phyloP scores from a whole-genome alignment of 768 basidiomycete genomes.

The Tricholoma saponaceum region DNA sequence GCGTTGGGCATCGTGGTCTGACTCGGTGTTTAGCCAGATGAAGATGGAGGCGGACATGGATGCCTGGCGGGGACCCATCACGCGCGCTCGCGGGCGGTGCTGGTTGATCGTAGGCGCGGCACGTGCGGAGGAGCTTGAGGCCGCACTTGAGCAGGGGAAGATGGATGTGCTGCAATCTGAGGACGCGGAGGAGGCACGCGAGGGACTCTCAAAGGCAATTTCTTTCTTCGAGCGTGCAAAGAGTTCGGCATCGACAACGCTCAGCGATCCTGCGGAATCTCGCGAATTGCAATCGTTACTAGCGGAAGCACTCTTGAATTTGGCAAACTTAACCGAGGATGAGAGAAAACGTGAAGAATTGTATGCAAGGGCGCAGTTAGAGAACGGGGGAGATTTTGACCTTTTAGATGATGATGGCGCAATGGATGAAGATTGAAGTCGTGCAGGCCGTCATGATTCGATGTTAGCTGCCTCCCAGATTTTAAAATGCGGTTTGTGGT shows the following conservation, averaged over 20 bases:
- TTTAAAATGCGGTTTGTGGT: not conserved
- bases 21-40: constrained; percentile 60
- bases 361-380: constrained; percentile 46
- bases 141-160: constrained; percentile 42
- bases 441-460: not conserved
- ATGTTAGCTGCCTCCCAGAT: not conserved
- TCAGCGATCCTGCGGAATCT: constrained; percentile 13
- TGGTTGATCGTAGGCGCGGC: constrained; percentile 57
- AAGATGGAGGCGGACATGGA: constrained; percentile 54
- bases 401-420: constrained; percentile 23
- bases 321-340: constrained; percentile 56
- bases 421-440: constrained; percentile 11
- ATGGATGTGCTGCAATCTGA: constrained; percentile 33
- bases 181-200: constrained; percentile 54
- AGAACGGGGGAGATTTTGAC: constrained; percentile 37
- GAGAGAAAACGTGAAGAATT: constrained; percentile 44
- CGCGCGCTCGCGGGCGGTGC: constrained; percentile 46
- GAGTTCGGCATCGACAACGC: constrained; percentile 17
- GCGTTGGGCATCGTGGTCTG: constrained; percentile 59
- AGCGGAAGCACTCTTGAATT: constrained; percentile 52
- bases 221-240: constrained; percentile 39
- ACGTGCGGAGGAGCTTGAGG: constrained; percentile 51
- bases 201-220: constrained; percentile 42
- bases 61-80: constrained; percentile 43
- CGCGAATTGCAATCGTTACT: constrained; percentile 33